Base-by-base conservation (phyloP, 768 basidiomycete genomes). In the Boletus bicolor region DNA sequence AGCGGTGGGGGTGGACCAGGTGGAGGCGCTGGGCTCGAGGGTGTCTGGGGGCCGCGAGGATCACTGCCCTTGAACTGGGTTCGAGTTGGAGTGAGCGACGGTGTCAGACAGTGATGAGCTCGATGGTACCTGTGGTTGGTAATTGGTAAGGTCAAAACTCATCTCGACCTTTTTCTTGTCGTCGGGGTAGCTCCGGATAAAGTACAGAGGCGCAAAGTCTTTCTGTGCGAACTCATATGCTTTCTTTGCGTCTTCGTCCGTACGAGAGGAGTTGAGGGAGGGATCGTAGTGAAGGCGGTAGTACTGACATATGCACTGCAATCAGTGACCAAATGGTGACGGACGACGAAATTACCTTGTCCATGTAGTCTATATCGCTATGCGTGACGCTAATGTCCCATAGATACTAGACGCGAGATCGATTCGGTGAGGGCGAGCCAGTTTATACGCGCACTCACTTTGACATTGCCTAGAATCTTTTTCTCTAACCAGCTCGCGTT, bases 101-200 rank as follows among this genome's bases (percentile, higher is more conserved):
- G 9, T 30, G 30, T 14, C 12, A 14, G n/a, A 19, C 12, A n/a
- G 11, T n/a, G 30, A 12, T 4, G 30, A 12, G 30, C 10, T 19
- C 3, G 7, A 46, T 11, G 17, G n/a, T 19, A 34, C 45, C 32
- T 47, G 32, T 21, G 45, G 46, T 38, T 44, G 46, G 17, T 49
- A 54, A 14, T 54, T 57, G 56, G 19, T 32, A 15, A 43, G 45
- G 24, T 57, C 41, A n/a, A 56, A 52, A 19, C 46, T 19, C 44
- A 32, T 46, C n/a, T 46, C 44, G 30, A 46, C 30, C 30, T 46
- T 46, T 32, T 30, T 19, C 44, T 46, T 46, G 28, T 32, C 44
- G 7, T 46, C n/a, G 11, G 30, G n/a, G 44, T 46, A 46, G 30
- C 44, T 46, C 30, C 44, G 44, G 44, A 46, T 46, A 46, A 19